Evolutionary conservation across 306 rosid genomes (phyloP).

Genomic region (Fagus crenata): DNA sequence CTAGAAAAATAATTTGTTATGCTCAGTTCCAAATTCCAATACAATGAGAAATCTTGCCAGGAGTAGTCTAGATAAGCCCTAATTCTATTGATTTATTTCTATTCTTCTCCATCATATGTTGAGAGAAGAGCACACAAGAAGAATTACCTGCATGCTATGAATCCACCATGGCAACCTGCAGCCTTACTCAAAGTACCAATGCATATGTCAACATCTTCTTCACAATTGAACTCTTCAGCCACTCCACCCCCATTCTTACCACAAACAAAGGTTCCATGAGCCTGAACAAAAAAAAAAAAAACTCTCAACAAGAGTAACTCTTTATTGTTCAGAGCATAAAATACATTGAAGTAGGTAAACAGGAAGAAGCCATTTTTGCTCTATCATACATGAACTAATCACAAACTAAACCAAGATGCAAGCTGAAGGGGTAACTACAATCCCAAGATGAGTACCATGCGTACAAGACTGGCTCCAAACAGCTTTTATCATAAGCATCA

Average conservation of each 20-base stretch:
- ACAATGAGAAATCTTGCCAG: neutral
- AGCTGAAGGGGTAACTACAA: neutral
- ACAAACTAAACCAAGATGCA: neutral
- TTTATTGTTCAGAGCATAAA: constrained; percentile 21
- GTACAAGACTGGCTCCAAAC: constrained; percentile 9
- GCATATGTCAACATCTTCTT: constrained; percentile 79
- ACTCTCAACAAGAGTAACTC: neutral
- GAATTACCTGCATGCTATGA: constrained; percentile 89
- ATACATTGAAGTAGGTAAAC: neutral
- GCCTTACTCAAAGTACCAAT: constrained; percentile 92
- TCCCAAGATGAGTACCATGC: neutral
- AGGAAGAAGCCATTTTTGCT: constrained; percentile 7
- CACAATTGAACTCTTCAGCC: constrained; percentile 84
- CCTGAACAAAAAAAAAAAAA: constrained; percentile 39
- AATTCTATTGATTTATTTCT: neutral
- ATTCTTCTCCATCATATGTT: neutral
- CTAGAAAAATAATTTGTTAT: neutral
- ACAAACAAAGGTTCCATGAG: constrained; percentile 93
- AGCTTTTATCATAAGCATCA: constrained; percentile 25
- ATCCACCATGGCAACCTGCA: constrained; percentile 95
- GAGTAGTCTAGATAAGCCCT: neutral
- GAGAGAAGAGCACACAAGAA: constrained; percentile 11
- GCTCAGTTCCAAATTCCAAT: neutral
- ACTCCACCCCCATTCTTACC: constrained; percentile 95
- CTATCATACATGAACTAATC: neutral